These are phyloP conservation scores for Tolypocladium ophioglossoides DNA, from an alignment of 2,329 filamentous ascomycete species.

Conservation along the genomic window DNA sequence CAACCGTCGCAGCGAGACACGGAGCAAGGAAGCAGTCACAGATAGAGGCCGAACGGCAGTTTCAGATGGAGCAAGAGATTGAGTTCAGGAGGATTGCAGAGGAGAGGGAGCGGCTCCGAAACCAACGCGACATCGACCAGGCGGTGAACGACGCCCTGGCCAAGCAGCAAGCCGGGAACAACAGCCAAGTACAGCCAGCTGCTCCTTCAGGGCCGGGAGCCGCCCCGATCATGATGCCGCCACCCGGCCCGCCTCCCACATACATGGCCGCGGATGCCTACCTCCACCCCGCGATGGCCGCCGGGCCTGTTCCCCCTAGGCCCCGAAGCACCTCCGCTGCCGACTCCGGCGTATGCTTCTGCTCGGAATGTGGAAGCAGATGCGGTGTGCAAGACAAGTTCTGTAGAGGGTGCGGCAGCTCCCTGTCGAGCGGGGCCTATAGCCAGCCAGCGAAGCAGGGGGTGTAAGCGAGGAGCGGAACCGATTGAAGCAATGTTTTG, in stretches of 20 bases:
- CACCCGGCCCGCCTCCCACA: background rate
- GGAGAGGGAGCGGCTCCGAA: background rate
- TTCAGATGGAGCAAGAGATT: conserved; percentile 2
- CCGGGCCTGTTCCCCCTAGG: background rate
- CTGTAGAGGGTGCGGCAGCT: conserved; percentile 1
- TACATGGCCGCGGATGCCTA: background rate
- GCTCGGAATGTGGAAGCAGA: background rate
- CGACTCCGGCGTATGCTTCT: background rate
- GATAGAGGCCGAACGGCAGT: background rate
- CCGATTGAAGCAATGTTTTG: too few relatives aligned
- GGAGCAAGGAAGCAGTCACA: conserved; percentile 2
- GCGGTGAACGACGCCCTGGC: conserved; percentile 1
- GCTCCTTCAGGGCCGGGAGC: background rate
- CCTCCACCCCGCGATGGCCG: background rate
- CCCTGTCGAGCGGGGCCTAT: background rate
- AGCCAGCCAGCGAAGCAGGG: background rate
- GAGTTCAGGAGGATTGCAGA: background rate
- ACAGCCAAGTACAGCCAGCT: background rate
- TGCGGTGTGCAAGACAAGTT: conserved; percentile 2
- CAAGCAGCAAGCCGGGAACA: conserved; percentile 1
- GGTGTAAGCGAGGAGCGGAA: background rate
- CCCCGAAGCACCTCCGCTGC: background rate
- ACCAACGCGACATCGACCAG: conserved; percentile 1
- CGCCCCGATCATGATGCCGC: background rate
- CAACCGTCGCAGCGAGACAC: conserved; percentile 1